Conservation (phyloP, 306 rosid genomes). For the Cucurbita argyrosperma region DNA sequence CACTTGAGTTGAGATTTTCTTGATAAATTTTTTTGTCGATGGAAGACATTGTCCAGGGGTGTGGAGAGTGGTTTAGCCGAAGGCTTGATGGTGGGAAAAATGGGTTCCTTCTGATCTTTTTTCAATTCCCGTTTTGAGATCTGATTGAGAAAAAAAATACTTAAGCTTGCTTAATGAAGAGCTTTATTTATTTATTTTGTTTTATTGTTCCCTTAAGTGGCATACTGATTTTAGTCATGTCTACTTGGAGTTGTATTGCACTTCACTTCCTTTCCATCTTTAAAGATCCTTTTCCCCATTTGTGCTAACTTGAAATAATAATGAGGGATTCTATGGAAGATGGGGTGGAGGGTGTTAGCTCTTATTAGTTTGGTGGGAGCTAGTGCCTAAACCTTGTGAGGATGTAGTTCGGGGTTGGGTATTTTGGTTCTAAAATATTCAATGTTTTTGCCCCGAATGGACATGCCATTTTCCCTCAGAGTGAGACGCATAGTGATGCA, state of each 20-base stretch:
- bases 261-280: neutral
- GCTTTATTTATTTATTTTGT: neutral
- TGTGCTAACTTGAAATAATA: neutral
- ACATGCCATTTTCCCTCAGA: neutral
- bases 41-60: neutral
- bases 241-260: neutral
- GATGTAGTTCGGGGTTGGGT: neutral
- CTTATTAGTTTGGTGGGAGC: neutral
- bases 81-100: neutral
- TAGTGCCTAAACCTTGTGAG: neutral
- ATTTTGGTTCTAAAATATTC: neutral
- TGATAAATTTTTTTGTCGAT: neutral
- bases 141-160: neutral
- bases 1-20: neutral
- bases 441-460: neutral
- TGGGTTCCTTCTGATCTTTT: neutral
- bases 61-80: neutral
- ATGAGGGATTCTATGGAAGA: neutral
- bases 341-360: neutral
- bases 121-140: neutral
- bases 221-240: neutral
- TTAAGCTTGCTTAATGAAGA: neutral
- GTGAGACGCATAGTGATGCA: neutral
- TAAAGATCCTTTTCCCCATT: neutral
- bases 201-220: neutral